These are phyloP conservation scores for Oryza coarctata DNA, from an alignment of 176 grass and related monocot species.

Conservation along the genomic window DNA sequence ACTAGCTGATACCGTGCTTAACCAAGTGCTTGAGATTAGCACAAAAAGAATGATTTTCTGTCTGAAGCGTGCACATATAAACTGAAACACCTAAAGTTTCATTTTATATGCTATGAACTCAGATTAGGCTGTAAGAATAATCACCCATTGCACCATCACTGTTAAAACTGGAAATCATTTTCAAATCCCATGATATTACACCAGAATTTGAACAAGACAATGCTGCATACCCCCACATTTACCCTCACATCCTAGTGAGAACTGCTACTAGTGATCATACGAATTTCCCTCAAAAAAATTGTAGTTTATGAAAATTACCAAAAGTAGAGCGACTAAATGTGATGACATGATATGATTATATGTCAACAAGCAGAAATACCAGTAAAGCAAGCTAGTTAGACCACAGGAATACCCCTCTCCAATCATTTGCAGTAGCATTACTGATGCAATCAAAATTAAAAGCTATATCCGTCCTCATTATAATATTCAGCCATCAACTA, in stretches of 20 bases:
- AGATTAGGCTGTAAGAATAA: neutral
- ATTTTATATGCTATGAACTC: neutral
- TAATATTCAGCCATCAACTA: neutral
- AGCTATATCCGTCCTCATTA: neutral
- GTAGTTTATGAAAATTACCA: neutral
- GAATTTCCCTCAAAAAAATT: conserved; percentile 1
- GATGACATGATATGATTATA: neutral
- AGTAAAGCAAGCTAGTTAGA: conserved; percentile 8
- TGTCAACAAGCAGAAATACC: neutral
- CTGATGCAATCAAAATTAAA: neutral
- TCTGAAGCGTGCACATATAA: neutral
- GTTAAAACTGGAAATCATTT: conserved; percentile 13
- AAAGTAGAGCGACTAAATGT: neutral
- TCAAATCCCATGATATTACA: neutral
- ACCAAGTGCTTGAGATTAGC: neutral
- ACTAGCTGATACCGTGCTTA: neutral
- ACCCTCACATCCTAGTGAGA: conserved; percentile 1
- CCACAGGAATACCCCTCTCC: neutral
- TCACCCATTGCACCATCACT: neutral
- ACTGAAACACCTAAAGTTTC: neutral
- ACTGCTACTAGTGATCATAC: neutral
- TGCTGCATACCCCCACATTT: neutral
- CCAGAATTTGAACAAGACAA: neutral
- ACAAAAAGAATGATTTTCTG: neutral
- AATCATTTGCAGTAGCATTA: conserved; percentile 1